phyloP scores from a whole-genome alignment of 257 asterid species.

The Capsicum rhomboideum region DNA sequence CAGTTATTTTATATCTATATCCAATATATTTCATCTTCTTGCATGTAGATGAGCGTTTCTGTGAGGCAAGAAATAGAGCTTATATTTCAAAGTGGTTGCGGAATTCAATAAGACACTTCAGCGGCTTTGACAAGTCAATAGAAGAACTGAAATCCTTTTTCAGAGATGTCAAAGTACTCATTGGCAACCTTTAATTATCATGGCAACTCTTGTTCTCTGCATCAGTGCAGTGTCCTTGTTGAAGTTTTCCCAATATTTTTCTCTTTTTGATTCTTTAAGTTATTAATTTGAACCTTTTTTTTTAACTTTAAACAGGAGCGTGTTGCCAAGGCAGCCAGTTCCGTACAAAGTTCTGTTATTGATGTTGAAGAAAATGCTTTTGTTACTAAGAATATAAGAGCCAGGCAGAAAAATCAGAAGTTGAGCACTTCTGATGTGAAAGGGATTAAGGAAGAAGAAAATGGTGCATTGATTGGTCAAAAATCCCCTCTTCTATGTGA shows the following conservation, averaged over 20 bases:
- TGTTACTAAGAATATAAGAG: slow-evolving; percentile 14
- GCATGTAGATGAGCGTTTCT: slow-evolving; percentile 83
- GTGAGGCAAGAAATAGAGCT: slow-evolving; percentile 64
- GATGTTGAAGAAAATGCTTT: slow-evolving; percentile 27
- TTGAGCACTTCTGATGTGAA: slow-evolving; percentile 17
- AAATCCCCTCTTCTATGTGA: slow-evolving; percentile 20
- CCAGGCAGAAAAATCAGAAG: slow-evolving; percentile 23
- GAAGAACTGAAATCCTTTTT: slow-evolving; percentile 68
- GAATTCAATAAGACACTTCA: slow-evolving; percentile 63
- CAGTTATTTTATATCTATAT: slow-evolving; percentile 1
- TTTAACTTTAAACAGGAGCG: slow-evolving; percentile 43
- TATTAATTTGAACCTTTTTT: neutral
- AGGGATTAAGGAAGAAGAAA: slow-evolving; percentile 21
- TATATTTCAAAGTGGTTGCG: slow-evolving; percentile 93
- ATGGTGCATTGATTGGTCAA: slow-evolving; percentile 18
- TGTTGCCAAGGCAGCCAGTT: slow-evolving; percentile 22
- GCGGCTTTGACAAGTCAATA: slow-evolving; percentile 56
- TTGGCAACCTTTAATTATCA: neutral
- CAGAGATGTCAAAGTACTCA: slow-evolving; percentile 59
- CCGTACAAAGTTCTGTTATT: slow-evolving; percentile 26
- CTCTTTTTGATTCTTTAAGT: neutral
- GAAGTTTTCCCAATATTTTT: neutral
- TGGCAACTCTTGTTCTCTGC: neutral
- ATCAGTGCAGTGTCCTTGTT: neutral
- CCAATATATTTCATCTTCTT: slow-evolving; percentile 3